phyloP scores from a whole-genome alignment of 148 eudicot genomes.

The Vaccinium vitisidaea region DNA sequence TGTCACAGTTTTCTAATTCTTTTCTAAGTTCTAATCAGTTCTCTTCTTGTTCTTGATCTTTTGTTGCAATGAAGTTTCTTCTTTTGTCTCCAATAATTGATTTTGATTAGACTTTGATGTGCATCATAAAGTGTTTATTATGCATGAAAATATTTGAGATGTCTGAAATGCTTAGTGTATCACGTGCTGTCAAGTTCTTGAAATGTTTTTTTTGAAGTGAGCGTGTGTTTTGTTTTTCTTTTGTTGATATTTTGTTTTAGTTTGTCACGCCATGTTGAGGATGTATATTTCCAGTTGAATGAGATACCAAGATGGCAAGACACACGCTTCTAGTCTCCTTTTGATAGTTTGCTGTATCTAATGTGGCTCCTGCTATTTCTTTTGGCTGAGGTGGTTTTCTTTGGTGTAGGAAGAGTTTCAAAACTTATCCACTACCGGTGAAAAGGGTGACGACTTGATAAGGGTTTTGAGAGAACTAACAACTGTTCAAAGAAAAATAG shows the following conservation, averaged over 20 bases:
- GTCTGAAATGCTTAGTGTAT: slow-evolving; percentile 1
- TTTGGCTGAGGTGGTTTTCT: slow-evolving; percentile 11
- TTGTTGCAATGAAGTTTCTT: neutral
- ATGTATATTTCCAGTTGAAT: neutral
- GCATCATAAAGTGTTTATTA: neutral
- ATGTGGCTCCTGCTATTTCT: neutral
- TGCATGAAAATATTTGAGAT: neutral
- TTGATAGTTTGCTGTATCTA: neutral
- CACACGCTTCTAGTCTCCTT: neutral
- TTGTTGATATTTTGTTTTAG: neutral
- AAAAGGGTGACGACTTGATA: slow-evolving; percentile 81
- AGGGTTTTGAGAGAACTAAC: slow-evolving; percentile 92
- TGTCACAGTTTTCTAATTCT: neutral
- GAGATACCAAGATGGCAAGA: neutral
- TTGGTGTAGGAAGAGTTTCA: slow-evolving; percentile 69
- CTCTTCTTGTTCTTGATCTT: neutral
- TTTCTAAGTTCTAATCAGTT: neutral
- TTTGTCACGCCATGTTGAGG: neutral
- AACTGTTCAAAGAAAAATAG: slow-evolving; percentile 85
- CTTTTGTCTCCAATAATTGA: neutral
- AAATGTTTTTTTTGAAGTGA: neutral
- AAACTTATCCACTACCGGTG: slow-evolving; percentile 50
- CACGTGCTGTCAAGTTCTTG: neutral
- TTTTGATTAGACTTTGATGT: neutral
- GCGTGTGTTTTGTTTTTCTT: neutral